Conservation (phyloP, 1,284 basidiomycete species). For the Meripilus lineatus region DNA sequence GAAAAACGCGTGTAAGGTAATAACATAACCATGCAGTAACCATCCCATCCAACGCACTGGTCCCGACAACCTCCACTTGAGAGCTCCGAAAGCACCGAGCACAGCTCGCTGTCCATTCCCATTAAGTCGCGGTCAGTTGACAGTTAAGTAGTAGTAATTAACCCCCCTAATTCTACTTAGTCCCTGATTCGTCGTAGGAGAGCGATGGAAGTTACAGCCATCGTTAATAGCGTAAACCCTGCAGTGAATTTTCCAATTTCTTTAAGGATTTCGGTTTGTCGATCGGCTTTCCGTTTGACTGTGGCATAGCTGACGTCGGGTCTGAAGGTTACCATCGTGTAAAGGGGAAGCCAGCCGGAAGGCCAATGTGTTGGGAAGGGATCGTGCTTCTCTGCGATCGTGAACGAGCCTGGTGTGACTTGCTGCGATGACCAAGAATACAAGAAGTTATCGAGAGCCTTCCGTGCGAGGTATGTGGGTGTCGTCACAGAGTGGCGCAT, state of each 20-base stretch:
- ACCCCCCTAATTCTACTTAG: constrained; percentile 10
- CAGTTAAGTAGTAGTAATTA: no score
- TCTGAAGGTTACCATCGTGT: constrained; percentile 97
- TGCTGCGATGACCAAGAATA: constrained; percentile 53
- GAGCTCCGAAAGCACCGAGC: no score
- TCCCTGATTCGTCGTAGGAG: constrained; percentile 29
- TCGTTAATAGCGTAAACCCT: constrained; percentile 38
- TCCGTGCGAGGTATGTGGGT: constrained; percentile 75
- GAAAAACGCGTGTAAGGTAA: no score
- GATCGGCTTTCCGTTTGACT: constrained; percentile 55
- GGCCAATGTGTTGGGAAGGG: constrained; percentile 55
- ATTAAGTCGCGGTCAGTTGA: no score
- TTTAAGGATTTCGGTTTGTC: constrained; percentile 53
- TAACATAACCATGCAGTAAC: no score
- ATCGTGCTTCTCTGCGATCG: no score
- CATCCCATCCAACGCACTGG: no score
- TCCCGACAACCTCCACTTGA: no score
- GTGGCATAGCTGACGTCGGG: constrained; percentile 88
- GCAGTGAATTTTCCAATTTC: constrained; percentile 22
- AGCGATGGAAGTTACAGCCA: constrained; percentile 34
- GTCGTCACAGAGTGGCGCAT: constrained; percentile 93
- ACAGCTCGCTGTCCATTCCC: no score
- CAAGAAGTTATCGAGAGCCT: constrained; percentile 75
- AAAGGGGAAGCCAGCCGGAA: constrained; percentile 85
- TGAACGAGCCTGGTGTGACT: constrained; percentile 31